A percentile compares a stretch with the other conserved stretches of the same genome.
Evolutionary conservation across 768 basidiomycete species (phyloP).

Genomic region (Kwoniella shandongensis): DNA sequence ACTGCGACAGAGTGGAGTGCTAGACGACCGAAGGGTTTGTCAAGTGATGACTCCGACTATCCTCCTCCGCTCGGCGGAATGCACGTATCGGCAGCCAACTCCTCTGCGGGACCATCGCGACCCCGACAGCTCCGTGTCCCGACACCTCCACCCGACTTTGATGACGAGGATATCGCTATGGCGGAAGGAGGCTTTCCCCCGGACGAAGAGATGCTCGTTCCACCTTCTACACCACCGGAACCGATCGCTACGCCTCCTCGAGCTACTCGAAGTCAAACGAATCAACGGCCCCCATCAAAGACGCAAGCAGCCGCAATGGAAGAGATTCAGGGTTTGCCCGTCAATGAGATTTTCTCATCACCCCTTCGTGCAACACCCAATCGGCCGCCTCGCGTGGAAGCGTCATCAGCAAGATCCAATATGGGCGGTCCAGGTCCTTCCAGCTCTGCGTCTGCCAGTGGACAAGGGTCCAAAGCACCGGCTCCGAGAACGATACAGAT

Average conservation of each 20-base stretch:
- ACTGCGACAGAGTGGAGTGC: conserved; percentile 4
- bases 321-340: conserved; percentile 31
- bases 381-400: conserved; percentile 11
- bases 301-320: conserved; percentile 12
- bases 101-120: conserved; percentile 11
- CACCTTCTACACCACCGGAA: conserved; percentile 30
- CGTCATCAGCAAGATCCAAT: conserved; percentile 13
- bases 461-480: neutral
- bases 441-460: conserved; percentile 12
- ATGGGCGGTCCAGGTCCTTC: conserved; percentile 22
- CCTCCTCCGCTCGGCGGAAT: neutral
- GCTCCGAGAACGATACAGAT: conserved; percentile 15
- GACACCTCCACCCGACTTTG: conserved; percentile 11
- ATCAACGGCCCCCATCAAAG: neutral
- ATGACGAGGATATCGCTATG: conserved; percentile 30
- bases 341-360: conserved; percentile 26
- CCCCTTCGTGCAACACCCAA: conserved; percentile 2
- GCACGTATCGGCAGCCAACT: neutral
- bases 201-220: conserved; percentile 25
- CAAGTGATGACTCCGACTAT: conserved; percentile 16
- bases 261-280: neutral
- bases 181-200: conserved; percentile 14
- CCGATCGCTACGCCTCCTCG: conserved; percentile 18
- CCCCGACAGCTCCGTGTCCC: neutral
- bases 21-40: conserved; percentile 10